Conservation (phyloP, 305 asterid species). For the Ilex paraguariensis region DNA sequence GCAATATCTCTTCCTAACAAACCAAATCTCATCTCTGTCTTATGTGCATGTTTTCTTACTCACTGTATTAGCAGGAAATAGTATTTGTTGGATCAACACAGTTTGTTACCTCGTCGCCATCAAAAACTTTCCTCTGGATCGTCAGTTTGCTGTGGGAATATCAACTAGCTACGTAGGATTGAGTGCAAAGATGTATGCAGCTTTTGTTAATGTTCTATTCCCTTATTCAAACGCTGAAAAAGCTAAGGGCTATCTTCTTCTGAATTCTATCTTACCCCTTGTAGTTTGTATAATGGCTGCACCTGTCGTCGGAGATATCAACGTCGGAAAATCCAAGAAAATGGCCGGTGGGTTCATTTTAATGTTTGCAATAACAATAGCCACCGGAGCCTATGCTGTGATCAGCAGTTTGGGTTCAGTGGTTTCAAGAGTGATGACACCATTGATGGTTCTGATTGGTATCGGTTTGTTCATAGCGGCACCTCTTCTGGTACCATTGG, state of each 20-base stretch:
- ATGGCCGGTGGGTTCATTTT: conserved; percentile 49
- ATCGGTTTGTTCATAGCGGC: conserved; percentile 29
- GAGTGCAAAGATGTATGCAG: conserved; percentile 59
- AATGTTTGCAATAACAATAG: conserved; percentile 43
- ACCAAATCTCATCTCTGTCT: conserved; percentile 28
- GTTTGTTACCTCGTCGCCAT: conserved; percentile 54
- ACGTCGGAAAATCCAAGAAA: conserved; percentile 34
- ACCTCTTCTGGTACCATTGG: conserved; percentile 42
- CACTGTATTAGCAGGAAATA: conserved; percentile 65
- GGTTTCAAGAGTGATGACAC: conserved; percentile 10
- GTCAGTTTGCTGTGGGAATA: conserved; percentile 67
- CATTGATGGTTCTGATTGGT: conserved; percentile 21
- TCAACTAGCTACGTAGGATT: conserved; percentile 81
- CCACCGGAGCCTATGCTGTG: conserved; percentile 55
- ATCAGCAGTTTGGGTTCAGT: conserved; percentile 36
- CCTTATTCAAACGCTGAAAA: conserved; percentile 15
- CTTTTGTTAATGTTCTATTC: conserved; percentile 38
- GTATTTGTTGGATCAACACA: conserved; percentile 87
- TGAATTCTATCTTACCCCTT: conserved; percentile 50
- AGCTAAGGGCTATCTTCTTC: conserved; percentile 43
- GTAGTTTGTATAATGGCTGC: conserved; percentile 26
- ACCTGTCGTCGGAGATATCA: conserved; percentile 26
- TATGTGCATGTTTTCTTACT: conserved; percentile 53
- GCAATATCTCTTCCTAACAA: conserved; percentile 50
- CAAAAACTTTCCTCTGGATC: conserved; percentile 59